phyloP scores from a whole-genome alignment of 306 rosid species.

The Quercus robur region DNA sequence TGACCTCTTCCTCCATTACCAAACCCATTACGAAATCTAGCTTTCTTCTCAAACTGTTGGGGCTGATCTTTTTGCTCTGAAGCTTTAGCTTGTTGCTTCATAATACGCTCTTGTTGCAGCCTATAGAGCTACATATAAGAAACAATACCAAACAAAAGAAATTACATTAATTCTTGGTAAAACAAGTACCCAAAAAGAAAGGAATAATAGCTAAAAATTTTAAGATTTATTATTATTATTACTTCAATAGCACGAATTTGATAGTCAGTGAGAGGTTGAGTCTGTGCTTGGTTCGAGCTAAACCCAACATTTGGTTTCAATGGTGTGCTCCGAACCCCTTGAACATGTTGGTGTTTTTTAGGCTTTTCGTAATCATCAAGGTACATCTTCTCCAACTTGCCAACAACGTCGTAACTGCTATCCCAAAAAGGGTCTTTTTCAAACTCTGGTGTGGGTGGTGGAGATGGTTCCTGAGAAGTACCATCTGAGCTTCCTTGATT shows the following conservation, averaged over 20 bases:
- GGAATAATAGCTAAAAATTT: no score
- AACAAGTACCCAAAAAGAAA: not conserved
- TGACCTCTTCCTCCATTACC: constrained; percentile 6
- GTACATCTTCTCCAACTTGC: constrained; percentile 45
- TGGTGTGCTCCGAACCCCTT: constrained; percentile 1
- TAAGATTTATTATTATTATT: constrained; percentile 10
- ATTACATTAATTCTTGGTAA: not conserved
- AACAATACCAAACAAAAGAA: not conserved
- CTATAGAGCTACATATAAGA: constrained; percentile 11
- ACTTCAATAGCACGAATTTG: constrained; percentile 58
- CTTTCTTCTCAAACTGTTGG: constrained; percentile 25
- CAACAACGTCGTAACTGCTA: constrained; percentile 4
- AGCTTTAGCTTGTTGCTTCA: constrained; percentile 13
- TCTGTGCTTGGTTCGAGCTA: constrained; percentile 8
- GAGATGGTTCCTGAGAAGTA: constrained; percentile 44
- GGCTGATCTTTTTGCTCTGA: not conserved
- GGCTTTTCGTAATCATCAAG: constrained; percentile 15
- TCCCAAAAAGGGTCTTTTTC: constrained; percentile 23
- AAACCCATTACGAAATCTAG: not conserved
- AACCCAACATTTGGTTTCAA: constrained; percentile 10
- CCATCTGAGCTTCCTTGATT: constrained; percentile 47
- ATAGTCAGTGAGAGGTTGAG: constrained; percentile 15
- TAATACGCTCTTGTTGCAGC: constrained; percentile 29
- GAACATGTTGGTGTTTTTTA: not conserved
- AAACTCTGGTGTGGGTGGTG: constrained; percentile 44